phyloP scores from a whole-genome alignment of 306 rosid genomes.

The Cucumis melo region DNA sequence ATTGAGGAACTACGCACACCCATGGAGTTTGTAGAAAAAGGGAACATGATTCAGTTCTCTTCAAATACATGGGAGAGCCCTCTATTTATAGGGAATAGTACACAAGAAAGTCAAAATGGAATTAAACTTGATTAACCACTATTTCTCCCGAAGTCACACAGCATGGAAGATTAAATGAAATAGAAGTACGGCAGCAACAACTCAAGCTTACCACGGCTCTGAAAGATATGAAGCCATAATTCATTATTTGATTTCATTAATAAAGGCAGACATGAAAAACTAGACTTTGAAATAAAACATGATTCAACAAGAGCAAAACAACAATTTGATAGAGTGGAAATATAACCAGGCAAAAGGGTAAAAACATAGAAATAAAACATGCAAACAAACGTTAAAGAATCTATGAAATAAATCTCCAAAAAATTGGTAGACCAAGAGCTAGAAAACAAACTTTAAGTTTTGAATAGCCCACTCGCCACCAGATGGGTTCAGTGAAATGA shows the following conservation, averaged over 20 bases:
- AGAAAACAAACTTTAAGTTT: slow-evolving; percentile 57
- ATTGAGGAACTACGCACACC: background rate
- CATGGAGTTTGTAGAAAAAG: background rate
- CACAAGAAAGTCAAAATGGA: too few species aligned
- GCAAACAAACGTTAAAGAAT: background rate
- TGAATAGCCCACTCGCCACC: slow-evolving; percentile 99
- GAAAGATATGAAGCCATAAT: background rate
- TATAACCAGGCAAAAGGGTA: background rate
- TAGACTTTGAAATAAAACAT: background rate
- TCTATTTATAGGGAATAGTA: too few species aligned
- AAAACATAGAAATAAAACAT: background rate
- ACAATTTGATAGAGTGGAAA: background rate
- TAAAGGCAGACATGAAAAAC: background rate
- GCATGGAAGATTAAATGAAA: background rate
- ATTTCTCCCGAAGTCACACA: background rate
- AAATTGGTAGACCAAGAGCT: background rate
- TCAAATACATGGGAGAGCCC: too few species aligned
- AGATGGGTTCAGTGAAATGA: slow-evolving; percentile 86
- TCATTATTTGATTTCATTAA: background rate
- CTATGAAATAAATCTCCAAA: background rate
- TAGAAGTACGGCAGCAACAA: background rate
- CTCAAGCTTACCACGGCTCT: background rate
- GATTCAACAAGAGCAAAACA: background rate
- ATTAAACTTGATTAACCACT: too few species aligned
- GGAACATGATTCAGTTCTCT: background rate